Evolutionary conservation across 73 alveolate genomes (phyloP), one percentile per base, ranked within the genome.

Genomic region (Durusdinium trenchii): DNA sequence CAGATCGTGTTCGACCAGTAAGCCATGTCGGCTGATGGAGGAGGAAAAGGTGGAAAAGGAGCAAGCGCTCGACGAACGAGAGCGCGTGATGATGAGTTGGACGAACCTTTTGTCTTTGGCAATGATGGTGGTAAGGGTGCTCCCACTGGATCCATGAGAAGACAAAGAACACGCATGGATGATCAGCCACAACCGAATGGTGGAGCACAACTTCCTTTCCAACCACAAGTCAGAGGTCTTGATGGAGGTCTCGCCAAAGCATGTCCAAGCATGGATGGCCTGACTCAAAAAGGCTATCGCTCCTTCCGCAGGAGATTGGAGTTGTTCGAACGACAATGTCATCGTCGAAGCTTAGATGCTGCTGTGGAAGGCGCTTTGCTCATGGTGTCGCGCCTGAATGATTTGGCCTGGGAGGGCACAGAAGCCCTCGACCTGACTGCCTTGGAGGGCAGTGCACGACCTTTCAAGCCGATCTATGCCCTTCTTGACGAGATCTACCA

Each of bases 291-390:
- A 62, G 45, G 45, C 28, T 79, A 79, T 62, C 90, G 90, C 7
- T 20, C 90, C 26, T 79, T 42, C 23, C 64, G 90, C 40, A 57
- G 90, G 9, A 43, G 90, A 62, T 62, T 79, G 45, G 61, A 38
- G 20, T 50, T 78, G 43, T 79, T 79, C 67, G 35, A 28, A 6
- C 38, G 48, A 40, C 90, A 79, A 10, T 79, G 90, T 40, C 26
- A 40, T 4, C 35, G 90, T 20, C 62, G 90, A 45, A 62, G 90
- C 67, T 6, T 0, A 0, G 20, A 20, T 20, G 62, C 48, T 14
- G 67, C 47, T 45, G 90, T 79, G 90, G 90, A 79, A 18, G 90
- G 90, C 5, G 90, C 90, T 26, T 79, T 26, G 10, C 45, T 79
- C 28, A 42, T n/a, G 20, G 18, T 79, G 45, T 79, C 90, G 43